These are phyloP conservation scores for Cryptosporidium sp. DNA, from an alignment of 169 alveolate genomes.

Conservation along the genomic window DNA sequence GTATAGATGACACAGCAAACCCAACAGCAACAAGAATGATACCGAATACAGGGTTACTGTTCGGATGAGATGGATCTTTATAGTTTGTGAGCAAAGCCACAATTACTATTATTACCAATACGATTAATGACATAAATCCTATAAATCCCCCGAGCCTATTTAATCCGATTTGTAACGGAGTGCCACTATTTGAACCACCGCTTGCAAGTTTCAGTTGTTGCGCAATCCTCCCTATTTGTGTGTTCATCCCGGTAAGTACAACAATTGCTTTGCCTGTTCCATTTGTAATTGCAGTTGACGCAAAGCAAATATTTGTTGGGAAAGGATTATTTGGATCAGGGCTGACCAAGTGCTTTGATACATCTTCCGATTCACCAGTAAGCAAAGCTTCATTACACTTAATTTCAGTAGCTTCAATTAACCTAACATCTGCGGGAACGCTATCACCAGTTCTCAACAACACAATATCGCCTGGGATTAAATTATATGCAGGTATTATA, in stretches of 20 bases:
- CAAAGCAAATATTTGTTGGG: conserved; percentile 91
- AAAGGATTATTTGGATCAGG: conserved; percentile 85
- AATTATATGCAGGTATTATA: conserved; percentile 87
- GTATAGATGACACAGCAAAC: conserved; percentile 92
- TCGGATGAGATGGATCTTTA: conserved; percentile 90
- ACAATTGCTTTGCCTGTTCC: conserved; percentile 94
- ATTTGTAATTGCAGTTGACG: conserved; percentile 92
- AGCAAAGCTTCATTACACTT: conserved; percentile 93
- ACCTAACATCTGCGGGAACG: conserved; percentile 94
- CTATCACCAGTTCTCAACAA: conserved; percentile 91
- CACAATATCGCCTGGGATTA: conserved; percentile 94
- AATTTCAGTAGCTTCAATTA: conserved; percentile 90
- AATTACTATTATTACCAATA: conserved; percentile 83
- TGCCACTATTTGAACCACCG: conserved; percentile 78
- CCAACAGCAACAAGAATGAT: conserved; percentile 96
- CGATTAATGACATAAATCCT: conserved; percentile 85
- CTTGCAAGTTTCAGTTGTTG: conserved; percentile 88
- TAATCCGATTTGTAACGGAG: conserved; percentile 88
- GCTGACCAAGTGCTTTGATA: conserved; percentile 84
- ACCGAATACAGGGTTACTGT: conserved; percentile 84
- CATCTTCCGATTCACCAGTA: conserved; percentile 93
- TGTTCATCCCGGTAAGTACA: conserved; percentile 91
- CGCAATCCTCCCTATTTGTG: conserved; percentile 97
- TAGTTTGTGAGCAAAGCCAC: conserved; percentile 86
- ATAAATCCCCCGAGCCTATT: conserved; percentile 89